Evolutionary conservation across 441 rosid species (phyloP).

Genomic region (Melastoma candidum): DNA sequence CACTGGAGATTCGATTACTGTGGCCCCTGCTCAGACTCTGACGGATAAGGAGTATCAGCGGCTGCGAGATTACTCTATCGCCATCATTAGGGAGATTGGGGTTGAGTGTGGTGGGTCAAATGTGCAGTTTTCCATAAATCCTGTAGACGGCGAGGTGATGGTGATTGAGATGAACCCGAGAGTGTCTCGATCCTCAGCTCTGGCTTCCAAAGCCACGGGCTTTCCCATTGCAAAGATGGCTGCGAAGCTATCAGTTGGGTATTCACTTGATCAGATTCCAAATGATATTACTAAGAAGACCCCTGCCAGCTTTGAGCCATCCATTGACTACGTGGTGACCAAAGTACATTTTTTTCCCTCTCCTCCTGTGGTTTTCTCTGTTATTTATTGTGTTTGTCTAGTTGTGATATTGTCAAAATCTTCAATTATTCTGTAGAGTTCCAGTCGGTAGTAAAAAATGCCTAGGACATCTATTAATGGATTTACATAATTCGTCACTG

Average conservation of each 20-base stretch:
- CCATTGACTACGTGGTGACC: conserved; percentile 96
- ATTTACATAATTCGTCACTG: too few species aligned
- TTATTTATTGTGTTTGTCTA: too few species aligned
- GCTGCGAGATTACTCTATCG: conserved; percentile 79
- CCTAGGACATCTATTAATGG: too few species aligned
- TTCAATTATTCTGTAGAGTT: too few species aligned
- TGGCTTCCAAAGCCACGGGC: conserved; percentile 95
- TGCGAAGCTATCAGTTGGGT: conserved; percentile 89
- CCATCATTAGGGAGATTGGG: conserved; percentile 92
- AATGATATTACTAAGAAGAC: conserved; percentile 96
- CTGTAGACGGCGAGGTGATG: conserved; percentile 96
- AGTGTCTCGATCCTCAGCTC: conserved; percentile 87
- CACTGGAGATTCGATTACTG: conserved; percentile 93
- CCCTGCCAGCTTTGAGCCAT: conserved; percentile 96
- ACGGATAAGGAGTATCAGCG: conserved; percentile 91
- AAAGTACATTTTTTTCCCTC: conserved; percentile 36
- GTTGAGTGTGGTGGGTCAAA: conserved; percentile 98
- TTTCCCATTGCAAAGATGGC: conserved; percentile 99
- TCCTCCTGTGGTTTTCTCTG: too few species aligned
- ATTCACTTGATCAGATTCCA: conserved; percentile 89
- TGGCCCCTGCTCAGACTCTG: conserved; percentile 90
- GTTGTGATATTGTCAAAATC: too few species aligned
- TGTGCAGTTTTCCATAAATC: conserved; percentile 93
- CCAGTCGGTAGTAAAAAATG: too few species aligned
- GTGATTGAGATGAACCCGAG: conserved; percentile 98